These are phyloP conservation scores for Neurospora sp. DNA, from an alignment of 2,329 filamentous ascomycete species.

Conservation along the genomic window DNA sequence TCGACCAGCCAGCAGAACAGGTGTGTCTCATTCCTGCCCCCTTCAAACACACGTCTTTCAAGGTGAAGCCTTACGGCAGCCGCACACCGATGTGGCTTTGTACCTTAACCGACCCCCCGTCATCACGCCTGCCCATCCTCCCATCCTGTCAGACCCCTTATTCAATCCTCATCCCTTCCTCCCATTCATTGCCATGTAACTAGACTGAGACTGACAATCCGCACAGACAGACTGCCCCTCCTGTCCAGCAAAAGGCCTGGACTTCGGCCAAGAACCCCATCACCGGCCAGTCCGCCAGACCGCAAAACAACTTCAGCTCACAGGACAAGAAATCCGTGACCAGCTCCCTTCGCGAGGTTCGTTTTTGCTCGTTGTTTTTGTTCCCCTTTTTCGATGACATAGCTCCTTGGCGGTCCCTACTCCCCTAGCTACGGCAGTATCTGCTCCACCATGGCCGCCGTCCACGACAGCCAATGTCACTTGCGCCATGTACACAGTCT, in stretches of 20 bases:
- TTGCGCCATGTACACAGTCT: slow-evolving; percentile 2
- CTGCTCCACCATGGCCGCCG: background rate
- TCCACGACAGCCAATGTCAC: background rate
- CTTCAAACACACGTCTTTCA: slow-evolving; percentile 11
- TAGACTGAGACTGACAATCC: background rate
- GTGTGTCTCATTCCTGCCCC: slow-evolving; percentile 18
- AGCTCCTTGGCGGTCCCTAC: background rate
- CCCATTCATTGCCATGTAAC: slow-evolving; percentile 1
- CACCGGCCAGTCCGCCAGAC: slow-evolving; percentile 19
- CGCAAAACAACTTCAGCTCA: slow-evolving; percentile 15
- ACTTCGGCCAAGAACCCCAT: slow-evolving; percentile 24
- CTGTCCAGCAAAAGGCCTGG: slow-evolving; percentile 23
- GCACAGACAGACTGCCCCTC: slow-evolving; percentile 19
- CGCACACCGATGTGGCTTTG: background rate
- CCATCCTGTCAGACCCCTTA: background rate
- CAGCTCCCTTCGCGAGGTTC: slow-evolving; percentile 23
- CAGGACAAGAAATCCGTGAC: slow-evolving; percentile 18
- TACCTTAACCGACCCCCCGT: slow-evolving; percentile 1
- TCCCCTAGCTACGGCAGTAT: background rate
- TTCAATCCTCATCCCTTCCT: background rate
- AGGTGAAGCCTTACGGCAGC: slow-evolving; percentile 3
- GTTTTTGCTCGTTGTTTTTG: slow-evolving; percentile 7
- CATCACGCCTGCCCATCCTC: background rate
- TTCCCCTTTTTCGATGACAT: slow-evolving; percentile 1
- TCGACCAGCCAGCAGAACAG: slow-evolving; percentile 21